Conservation (phyloP, 371 early-diverging fungal genomes). For the Circinella umbellata region DNA sequence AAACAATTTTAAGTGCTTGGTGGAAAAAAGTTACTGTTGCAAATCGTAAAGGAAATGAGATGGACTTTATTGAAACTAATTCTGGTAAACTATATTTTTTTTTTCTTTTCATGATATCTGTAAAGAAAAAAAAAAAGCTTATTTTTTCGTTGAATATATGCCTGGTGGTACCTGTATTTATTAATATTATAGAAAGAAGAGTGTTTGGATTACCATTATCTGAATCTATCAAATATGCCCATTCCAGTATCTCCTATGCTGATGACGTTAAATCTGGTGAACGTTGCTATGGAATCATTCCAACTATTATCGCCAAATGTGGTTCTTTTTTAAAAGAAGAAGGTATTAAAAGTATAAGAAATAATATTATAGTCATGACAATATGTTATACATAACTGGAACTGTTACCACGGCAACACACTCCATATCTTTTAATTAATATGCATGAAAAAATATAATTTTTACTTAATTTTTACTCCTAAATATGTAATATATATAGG, state of each 20-base stretch:
- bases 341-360: conserved; percentile 33
- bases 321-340: conserved; percentile 59
- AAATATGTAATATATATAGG: conserved; percentile 25
- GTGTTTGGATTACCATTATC: conserved; percentile 45
- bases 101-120: not conserved
- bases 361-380: too few relatives aligned
- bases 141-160: not conserved
- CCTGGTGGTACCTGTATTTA: not conserved
- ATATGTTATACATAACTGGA: too few relatives aligned
- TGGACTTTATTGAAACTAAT: not conserved
- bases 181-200: conserved; percentile 31
- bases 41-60: conserved; percentile 9
- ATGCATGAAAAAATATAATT: too few relatives aligned
- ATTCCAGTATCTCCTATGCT: conserved; percentile 39
- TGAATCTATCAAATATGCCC: conserved; percentile 44
- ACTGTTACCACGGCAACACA: too few relatives aligned
- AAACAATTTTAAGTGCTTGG: conserved; percentile 38
- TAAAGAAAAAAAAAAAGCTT: conserved; percentile 1
- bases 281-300: conserved; percentile 51
- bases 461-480: too few relatives aligned
- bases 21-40: conserved; percentile 38
- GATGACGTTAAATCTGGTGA: conserved; percentile 26
- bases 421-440: too few relatives aligned
- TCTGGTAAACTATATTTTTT: not conserved
- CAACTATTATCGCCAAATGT: conserved; percentile 60